Base-by-base conservation (phyloP, 495 filamentous ascomycete species). In the Trypethelium eluteriae region DNA sequence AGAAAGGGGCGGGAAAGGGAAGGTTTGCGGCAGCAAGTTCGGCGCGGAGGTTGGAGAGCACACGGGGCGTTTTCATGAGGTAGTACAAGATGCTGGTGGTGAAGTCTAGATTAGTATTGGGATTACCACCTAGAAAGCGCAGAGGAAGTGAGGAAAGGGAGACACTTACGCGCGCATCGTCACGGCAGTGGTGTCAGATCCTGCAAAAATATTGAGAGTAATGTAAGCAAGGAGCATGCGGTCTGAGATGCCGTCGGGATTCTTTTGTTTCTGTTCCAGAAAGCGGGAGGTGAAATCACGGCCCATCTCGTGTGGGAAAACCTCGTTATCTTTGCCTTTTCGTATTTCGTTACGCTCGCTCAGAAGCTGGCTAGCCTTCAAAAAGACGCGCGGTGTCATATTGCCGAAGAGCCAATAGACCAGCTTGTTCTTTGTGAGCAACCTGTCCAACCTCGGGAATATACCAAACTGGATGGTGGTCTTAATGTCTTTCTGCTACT, bases 341-440 rank as follows among this genome's bases (percentile, higher is more conserved):
- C 25, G 25, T 25, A 25, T 25, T 25, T 25, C 25, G 25, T 25
- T 25, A 25, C 25, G 25, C 25, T 25, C 25, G 25, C 25, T 1
- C 25, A 25, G 25, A 25, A 25, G 25, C 25, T 25, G 25, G 25
- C 25, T 25, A 25, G 25, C 25, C 49, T 53, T 53, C 5, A 9
- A 14, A 53, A 14, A 9, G 18, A 18, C 49, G 5, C 18, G 12
- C n/a, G 9, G n/a, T 53, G n/a, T 5, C 49, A 53, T 18, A 53
- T 16, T 14, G 11, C 49, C 5, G 49, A 9, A 16, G 16, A 9
- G 0, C 49, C 11, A 53, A 14, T 39, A n/a, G 74, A 81, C 83
- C 63, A 86, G 70, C 2, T 83, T 83, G 67, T 88, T 88, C 69
- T 86, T 88, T 65, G 84, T 78, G 61, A 87, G 78, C 56, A 86